These are phyloP conservation scores for Grifola frondosa DNA, from an alignment of 1,284 basidiomycete genomes.

Conservation along the genomic window DNA sequence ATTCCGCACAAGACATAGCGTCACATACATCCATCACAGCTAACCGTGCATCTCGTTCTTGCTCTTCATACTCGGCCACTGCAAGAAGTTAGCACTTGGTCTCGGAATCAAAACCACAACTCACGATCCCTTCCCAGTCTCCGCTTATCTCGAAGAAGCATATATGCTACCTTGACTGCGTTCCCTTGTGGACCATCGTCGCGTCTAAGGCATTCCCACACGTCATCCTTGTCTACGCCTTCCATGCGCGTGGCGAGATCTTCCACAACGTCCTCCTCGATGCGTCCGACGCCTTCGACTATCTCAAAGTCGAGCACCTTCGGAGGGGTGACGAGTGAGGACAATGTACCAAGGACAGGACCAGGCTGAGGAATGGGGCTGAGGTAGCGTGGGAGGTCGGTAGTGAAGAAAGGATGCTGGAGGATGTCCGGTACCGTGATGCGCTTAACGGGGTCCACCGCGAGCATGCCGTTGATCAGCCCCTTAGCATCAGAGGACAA, in stretches of 20 bases:
- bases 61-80: constrained; percentile 77
- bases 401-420: constrained; percentile 85
- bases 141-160: constrained; percentile 88
- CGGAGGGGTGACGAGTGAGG: constrained; percentile 64
- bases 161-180: constrained; percentile 95
- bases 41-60: constrained; percentile 77
- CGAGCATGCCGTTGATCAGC: constrained; percentile 85
- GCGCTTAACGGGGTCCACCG: constrained; percentile 89
- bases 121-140: constrained; percentile 80
- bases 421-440: constrained; percentile 91
- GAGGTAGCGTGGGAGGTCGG: constrained; percentile 85
- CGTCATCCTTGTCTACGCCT: constrained; percentile 78
- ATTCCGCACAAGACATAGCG: background rate
- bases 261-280: constrained; percentile 88
- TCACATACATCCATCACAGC: constrained; percentile 74
- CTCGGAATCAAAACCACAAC: constrained; percentile 24
- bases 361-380: constrained; percentile 81
- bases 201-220: constrained; percentile 81
- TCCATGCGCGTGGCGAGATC: constrained; percentile 77
- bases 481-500: constrained; percentile 75
- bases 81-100: constrained; percentile 18
- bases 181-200: constrained; percentile 87
- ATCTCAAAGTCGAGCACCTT: constrained; percentile 72
- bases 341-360: constrained; percentile 70
- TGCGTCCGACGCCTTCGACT: constrained; percentile 81